phyloP scores from a whole-genome alignment of 192 early-diverging fungal genomes.

The Chytriomyces sp. region DNA sequence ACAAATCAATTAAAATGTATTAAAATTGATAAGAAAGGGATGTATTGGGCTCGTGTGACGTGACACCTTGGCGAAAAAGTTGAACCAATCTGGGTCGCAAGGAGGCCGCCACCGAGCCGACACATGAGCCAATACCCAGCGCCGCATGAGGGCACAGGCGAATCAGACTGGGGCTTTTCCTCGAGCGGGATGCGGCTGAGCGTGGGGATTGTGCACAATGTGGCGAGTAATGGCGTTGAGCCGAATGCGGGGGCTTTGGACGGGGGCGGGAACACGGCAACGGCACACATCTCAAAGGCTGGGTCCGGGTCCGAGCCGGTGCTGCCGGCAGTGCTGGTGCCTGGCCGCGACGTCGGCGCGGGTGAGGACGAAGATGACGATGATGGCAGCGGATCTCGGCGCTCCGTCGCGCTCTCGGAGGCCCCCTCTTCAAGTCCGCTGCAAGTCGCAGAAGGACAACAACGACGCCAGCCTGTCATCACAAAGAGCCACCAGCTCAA shows the following conservation, averaged over 20 bases:
- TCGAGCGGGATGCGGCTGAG: neutral
- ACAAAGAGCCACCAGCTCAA: constrained; percentile 50
- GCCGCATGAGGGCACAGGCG: too few species aligned
- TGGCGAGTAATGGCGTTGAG: too few species aligned
- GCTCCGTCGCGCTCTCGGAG: neutral
- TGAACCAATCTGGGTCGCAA: too few species aligned
- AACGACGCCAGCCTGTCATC: constrained; percentile 12
- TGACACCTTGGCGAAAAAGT: too few species aligned
- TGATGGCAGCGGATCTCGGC: neutral
- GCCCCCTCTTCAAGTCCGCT: neutral
- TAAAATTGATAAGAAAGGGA: too few species aligned
- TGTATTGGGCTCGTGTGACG: too few species aligned
- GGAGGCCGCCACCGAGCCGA: too few species aligned
- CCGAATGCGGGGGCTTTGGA: too few species aligned
- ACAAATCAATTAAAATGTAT: too few species aligned
- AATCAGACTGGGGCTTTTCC: neutral
- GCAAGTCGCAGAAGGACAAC: neutral
- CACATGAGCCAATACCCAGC: too few species aligned
- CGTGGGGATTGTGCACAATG: neutral
- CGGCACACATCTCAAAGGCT: neutral
- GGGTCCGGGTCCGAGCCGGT: neutral
- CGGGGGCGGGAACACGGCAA: too few species aligned
- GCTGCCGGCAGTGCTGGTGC: neutral
- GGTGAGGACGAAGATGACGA: neutral
- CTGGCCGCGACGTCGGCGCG: neutral